Evolutionary conservation across 1,139 yeast species (phyloP), one percentile per base, ranked within the genome.

Genomic region (Tardiomyces depauwii): DNA sequence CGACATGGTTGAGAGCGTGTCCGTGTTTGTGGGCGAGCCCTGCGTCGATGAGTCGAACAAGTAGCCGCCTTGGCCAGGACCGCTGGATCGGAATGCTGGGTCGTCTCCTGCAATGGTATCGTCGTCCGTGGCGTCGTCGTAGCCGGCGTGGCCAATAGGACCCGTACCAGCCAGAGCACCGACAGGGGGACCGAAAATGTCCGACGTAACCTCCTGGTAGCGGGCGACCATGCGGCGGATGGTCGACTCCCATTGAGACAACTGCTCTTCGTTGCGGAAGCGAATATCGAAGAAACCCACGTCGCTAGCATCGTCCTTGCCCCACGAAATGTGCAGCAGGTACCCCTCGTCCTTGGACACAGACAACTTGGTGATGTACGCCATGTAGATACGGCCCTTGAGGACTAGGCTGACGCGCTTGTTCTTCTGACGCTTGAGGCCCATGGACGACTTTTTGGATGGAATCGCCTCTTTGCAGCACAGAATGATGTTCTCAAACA

Each of bases 401-500:
- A 69, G 55, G 38, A 64, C 67, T 23, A 68, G 55, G 19, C 58
- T 50, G 39, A 54, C 47, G 18, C 62, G 54, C 42, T 59, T 58
- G 6, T 52, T 44, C 18, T 47, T 40, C 16, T 59, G 50, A 52
- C 60, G 63, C 44, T 60, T 62, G 19, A 58, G 47, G 25, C 58
- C 53, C 50, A 64, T 58, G 14, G 65, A 53, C 25, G 45, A 49
- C 52, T 63, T 63, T 44, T 60, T 56, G 5, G 55, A 30, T 11
- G 54, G 56, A 2, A 55, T 50, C 1, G 61, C 64, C 55, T 76
- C 82, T 52, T 75, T 76, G 63, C 88, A 87, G 61, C 93, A 82
- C 52, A 89, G 78, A 16, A 91, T 80, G 47, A 89, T 87, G 55
- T 78, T 79, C 61, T 91, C 96, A 63, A 91, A 91, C 38, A 91